Base-by-base conservation (phyloP, 495 filamentous ascomycete genomes). In the Hypoxylon intermedium region DNA sequence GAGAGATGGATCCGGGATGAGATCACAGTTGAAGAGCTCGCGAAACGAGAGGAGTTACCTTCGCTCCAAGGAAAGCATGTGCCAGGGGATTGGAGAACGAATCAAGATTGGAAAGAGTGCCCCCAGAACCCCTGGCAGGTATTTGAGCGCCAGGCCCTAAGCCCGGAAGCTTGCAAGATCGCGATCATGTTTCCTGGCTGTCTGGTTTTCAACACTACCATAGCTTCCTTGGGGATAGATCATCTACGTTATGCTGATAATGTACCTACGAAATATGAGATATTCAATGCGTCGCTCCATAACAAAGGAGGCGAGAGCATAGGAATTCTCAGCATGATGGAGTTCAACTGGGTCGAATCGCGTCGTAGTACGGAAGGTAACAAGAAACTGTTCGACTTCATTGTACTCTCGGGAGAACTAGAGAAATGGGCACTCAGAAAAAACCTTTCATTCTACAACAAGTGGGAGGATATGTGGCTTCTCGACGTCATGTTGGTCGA, bases 401-500 rank as follows among this genome's bases (percentile, higher is more conserved):
- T 26, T 2, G 20, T 42, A 2, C 40, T 57, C 11, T 48, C 53
- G 6, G 43, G 53, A 5, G 31, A 33, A 15, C 24, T 57, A 9
- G 28, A 57, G 23, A 37, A 57, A 15, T 57, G 30, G 3, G 1
- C 1, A 2, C 13, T 1, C 4, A 43, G 53, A 16, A 50, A 58
- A 7, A 42, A 16, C 5, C 37, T 16, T 0, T 26, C 36, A 0
- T 49, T 26, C 11, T 16, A 2, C 0, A 13, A 42, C 9, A 21
- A 23, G 11, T 49, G 26, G 12, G 30, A 36, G 5, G 20, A 58
- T 23, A 44, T 45, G 18, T 58, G 55, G 46, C 28, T 50, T 16
- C 20, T 58, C 13, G 28, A 58, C 15, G 55, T 58, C 28, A 58
- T 58, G 26, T 30, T 52, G 18, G 38, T 59, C 16, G 47, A 59